Percentiles rank a stretch among this genome's conserved stretches.
These are phyloP conservation scores for Fusarium paranaense DNA, from an alignment of 2,329 filamentous ascomycete species.

Conservation along the genomic window DNA sequence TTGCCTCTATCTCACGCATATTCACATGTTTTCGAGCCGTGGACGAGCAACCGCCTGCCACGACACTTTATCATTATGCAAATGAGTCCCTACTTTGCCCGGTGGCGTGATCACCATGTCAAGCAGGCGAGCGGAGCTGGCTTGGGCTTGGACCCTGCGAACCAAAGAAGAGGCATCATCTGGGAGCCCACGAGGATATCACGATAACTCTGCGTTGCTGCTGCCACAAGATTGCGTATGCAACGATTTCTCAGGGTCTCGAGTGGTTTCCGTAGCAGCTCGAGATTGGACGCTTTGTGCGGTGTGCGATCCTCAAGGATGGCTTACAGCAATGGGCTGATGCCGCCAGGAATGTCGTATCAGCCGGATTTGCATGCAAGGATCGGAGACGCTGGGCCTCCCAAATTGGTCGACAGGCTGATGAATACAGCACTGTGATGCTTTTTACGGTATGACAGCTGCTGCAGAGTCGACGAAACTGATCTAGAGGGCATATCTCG, in stretches of 20 bases:
- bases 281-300: conserved; percentile 1
- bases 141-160: background rate
- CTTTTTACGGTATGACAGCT: conserved; percentile 8
- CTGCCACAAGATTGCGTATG: background rate
- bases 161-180: background rate
- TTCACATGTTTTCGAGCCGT: background rate
- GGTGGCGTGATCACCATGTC: conserved; percentile 16
- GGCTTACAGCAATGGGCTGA: conserved; percentile 37
- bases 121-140: conserved; percentile 8
- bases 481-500: background rate
- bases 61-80: background rate
- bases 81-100: background rate
- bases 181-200: background rate
- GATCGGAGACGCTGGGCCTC: conserved; percentile 5
- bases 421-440: conserved; percentile 7
- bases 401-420: conserved; percentile 16
- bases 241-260: background rate
- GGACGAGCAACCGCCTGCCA: background rate
- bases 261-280: conserved; percentile 21
- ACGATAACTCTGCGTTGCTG: conserved; percentile 1
- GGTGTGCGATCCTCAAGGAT: conserved; percentile 21
- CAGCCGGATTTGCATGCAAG: conserved; percentile 20
- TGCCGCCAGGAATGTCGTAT: conserved; percentile 31
- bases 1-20: background rate
- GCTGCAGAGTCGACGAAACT: conserved; percentile 1